Evolutionary conservation across 1,284 basidiomycete species (phyloP), one percentile per base, ranked within the genome.

Genomic region (Mycena sp.): DNA sequence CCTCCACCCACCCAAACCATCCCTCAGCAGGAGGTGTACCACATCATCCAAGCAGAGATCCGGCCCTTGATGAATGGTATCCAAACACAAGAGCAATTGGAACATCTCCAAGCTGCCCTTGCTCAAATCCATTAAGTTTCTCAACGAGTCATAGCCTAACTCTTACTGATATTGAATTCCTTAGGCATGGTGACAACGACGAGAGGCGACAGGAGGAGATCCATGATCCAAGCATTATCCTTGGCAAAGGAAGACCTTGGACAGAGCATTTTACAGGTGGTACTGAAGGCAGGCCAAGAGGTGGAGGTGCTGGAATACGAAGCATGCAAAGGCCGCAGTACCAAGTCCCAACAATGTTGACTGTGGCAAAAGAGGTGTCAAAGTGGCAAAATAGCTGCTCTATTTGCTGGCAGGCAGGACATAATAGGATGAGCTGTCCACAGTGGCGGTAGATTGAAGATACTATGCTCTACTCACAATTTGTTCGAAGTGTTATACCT

Each of bases 41-140:
- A 70, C 26, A 58, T 68, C 26, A 55, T 70, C 10, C 52, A 67
- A n/a, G 69, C 70, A 44, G 68, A 62, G 0, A 32, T 74, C 1
- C 50, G 60, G 4, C 62, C 61, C 5, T 40, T 71, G 21, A 55
- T 65, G 4, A 38, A 44, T 25, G 58, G 60, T 21, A 55, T 73
- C 4, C 71, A 71, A 44, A 74, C 71, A 14, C 40, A 52, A 30
- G 71, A 72, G 35, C 62, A 73, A 28, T 17, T 46, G 6, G 45
- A 46, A 6, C 40, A 21, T 9, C 40, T 43, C 9, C 40, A 43
- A 14, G 19, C 11, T 17, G 29, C 62, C 12, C 41, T 74, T 43
- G 29, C 46, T 41, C 55, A 69, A 6, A n/a, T 70, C n/a, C 41
- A 35, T 65, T 70, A 49, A 30, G 55, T 54, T 46, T 43, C 14